phyloP scores from a whole-genome alignment of 2,329 filamentous ascomycete genomes.

The Orbilia brochopaga region DNA sequence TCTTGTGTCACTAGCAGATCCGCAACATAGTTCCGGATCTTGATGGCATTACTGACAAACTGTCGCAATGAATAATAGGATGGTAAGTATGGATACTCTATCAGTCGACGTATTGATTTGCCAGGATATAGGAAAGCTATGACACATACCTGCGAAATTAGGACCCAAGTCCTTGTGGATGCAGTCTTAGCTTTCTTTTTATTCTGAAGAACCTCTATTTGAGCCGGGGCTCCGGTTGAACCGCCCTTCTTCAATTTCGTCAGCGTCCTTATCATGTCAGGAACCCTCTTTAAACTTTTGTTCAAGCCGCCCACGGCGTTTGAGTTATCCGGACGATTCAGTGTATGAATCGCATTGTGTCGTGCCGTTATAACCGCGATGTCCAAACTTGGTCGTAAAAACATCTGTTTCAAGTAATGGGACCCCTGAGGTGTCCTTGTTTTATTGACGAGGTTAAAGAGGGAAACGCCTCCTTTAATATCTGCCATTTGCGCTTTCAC shows the following conservation, averaged over 20 bases:
- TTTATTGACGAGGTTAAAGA: conserved; percentile 64
- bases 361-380: conserved; percentile 72
- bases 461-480: conserved; percentile 81
- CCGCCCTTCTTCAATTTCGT: conserved; percentile 75
- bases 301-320: conserved; percentile 65
- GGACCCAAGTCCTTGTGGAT: conserved; percentile 55
- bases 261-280: conserved; percentile 74
- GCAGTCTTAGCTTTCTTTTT: conserved; percentile 60
- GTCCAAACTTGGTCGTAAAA: conserved; percentile 78
- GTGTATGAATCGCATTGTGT: conserved; percentile 70
- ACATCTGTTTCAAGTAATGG: conserved; percentile 73
- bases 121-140: conserved; percentile 61
- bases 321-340: conserved; percentile 72
- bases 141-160: conserved; percentile 16
- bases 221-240: conserved; percentile 55
- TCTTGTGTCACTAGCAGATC: conserved; percentile 65
- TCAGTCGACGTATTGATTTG: too few relatives aligned
- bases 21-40: conserved; percentile 69
- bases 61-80: conserved; percentile 55
- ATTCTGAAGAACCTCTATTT: conserved; percentile 11
- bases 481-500: conserved; percentile 70
- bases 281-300: conserved; percentile 71
- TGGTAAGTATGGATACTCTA: conserved; percentile 63
- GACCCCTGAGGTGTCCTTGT: conserved; percentile 77
- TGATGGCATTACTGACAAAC: conserved; percentile 75